A percentile compares a stretch with the other conserved stretches of the same genome.
Conservation (phyloP, 192 early-diverging fungal genomes). For the Entomortierella lignicola region DNA sequence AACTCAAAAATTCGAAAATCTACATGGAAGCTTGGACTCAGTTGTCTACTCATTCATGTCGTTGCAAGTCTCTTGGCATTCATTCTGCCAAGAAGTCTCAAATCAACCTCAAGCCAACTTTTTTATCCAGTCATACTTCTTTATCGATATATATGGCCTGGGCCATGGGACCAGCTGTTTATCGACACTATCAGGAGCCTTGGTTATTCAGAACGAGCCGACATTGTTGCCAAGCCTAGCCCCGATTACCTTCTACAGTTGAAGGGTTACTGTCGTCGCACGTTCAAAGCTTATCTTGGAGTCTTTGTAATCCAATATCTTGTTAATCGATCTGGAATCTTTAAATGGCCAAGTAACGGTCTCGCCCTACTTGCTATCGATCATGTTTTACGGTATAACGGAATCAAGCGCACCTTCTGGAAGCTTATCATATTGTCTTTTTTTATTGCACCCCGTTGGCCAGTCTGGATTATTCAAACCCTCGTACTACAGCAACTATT, state of each 20-base stretch:
- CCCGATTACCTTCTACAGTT: conserved; percentile 6
- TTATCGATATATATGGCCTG: conserved; percentile 22
- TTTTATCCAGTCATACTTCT: conserved; percentile 24
- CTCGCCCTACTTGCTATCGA: conserved; percentile 12
- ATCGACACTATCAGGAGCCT: conserved; percentile 18
- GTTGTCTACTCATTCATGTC: conserved; percentile 13
- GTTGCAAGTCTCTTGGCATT: neutral
- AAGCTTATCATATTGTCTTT: neutral
- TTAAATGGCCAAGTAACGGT: neutral
- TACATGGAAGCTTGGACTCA: conserved; percentile 3
- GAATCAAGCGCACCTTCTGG: neutral
- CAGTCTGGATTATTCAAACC: conserved; percentile 13
- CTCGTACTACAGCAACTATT: conserved; percentile 25
- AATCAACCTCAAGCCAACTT: neutral
- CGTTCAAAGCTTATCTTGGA: conserved; percentile 1
- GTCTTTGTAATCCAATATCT: conserved; percentile 9
- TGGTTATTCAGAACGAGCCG: conserved; percentile 20
- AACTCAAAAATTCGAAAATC: neutral
- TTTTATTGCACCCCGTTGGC: conserved; percentile 10
- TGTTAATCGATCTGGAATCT: conserved; percentile 10
- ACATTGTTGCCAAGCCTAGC: conserved; percentile 27
- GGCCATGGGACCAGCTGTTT: conserved; percentile 35
- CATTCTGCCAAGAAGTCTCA: neutral
- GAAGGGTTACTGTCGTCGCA: conserved; percentile 2
- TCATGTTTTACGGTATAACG: conserved; percentile 7